Base-by-base conservation (phyloP, 2,329 filamentous ascomycete species). In the Pyricularia pennisetigena region DNA sequence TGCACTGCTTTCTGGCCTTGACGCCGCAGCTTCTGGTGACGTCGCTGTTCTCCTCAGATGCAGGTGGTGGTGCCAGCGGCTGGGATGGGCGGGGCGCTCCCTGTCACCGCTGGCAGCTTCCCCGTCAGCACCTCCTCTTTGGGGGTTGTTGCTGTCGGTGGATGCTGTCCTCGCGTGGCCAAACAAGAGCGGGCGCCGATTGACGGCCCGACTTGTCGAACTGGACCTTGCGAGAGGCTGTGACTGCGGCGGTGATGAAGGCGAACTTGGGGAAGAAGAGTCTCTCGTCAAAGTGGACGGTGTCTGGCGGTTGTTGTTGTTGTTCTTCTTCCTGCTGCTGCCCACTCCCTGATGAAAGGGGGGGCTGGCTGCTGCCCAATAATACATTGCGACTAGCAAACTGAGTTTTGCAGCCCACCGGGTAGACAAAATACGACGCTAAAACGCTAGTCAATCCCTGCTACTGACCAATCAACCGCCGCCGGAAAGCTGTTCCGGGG, bases 41-140 rank as follows among this genome's bases (percentile, higher is more conserved):
- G 63, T 28, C 30, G 63, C 30, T 16, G 29, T 24, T 23, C 63
- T 41, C 63, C 30, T 30, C 41, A 49, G 5, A 49, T 49, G 41
- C 63, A 30, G 41, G 63, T 35, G 63, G 67, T 66, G 67, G 69
- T 65, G 68, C 70, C 67, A 69, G 71, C 49, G 71, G 71, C 68
- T 74, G 70, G 70, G 71, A 71, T 69, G 72, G 70, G 71, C 73
- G 73, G 29, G 29, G 62, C 32, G 62, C 29, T 64, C 62, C 63
- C 26, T 35, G 63, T 14, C 23, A 24, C 35, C 63, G 63, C 30
- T 65, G 63, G 30, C 26, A 14, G 30, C 30, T 35, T 65, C 30
- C 63, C 63, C 35, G 63, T 20, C 65, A 66, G 65, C 35, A 24
- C 65, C n/a, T 65, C 26, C 49, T 28, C 67, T 20, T 64, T 41